Percentiles rank a stretch among this genome's conserved stretches.
Evolutionary conservation across 352 stramenopile genomes (phyloP).

Genomic region (Phytophthora quininea): DNA sequence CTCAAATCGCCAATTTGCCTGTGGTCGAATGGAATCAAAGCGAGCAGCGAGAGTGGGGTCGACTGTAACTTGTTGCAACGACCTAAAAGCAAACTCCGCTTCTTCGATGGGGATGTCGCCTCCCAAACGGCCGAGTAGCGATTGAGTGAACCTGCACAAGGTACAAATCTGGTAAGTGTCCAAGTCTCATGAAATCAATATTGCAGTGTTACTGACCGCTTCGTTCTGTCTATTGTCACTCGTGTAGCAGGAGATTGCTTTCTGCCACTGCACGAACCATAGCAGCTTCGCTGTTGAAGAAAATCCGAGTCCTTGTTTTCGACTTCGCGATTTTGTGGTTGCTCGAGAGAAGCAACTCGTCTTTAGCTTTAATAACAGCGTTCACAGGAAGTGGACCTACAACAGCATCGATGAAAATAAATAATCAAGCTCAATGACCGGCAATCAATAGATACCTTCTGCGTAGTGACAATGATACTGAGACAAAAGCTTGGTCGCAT

Average conservation of each 20-base stretch:
- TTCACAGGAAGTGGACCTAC: not conserved
- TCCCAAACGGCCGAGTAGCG: not conserved
- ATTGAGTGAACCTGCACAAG: not conserved
- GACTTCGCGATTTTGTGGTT: not conserved
- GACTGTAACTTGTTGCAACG: constrained; percentile 2
- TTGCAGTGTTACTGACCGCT: not conserved
- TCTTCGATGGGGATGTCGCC: not conserved
- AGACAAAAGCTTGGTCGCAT: not conserved
- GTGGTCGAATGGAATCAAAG: not conserved
- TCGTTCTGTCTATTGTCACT: not conserved
- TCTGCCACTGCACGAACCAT: not conserved
- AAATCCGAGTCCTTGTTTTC: not conserved
- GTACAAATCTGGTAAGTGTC: not conserved
- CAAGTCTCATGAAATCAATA: not conserved
- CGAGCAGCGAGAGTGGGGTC: not conserved
- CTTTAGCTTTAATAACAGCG: constrained; percentile 1
- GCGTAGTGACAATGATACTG: not conserved
- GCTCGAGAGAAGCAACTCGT: not conserved
- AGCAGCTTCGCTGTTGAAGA: not conserved
- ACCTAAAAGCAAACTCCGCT: not conserved
- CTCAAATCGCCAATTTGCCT: not conserved
- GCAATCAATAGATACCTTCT: too few relatives aligned
- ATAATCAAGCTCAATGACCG: too few relatives aligned
- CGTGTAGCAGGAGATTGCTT: not conserved
- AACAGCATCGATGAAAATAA: not conserved